phyloP scores from a whole-genome alignment of 78 protist genomes.

The Planoprotostelium fungivorum region DNA sequence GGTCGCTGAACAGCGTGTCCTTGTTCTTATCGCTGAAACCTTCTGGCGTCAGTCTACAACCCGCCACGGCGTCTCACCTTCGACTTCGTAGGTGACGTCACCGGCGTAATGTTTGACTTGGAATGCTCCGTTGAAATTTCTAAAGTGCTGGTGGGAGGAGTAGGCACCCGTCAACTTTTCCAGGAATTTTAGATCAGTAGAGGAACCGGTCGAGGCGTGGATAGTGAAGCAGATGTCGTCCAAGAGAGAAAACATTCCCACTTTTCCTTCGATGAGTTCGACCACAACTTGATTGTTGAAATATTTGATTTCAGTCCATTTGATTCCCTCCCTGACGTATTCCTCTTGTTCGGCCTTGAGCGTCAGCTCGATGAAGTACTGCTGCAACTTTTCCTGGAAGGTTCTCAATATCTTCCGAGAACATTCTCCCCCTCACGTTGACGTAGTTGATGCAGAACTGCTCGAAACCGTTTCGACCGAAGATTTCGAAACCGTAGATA shows the following conservation, averaged over 20 bases:
- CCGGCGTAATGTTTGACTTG: constrained; percentile 88
- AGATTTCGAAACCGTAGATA: constrained; percentile 91
- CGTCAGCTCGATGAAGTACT: constrained; percentile 81
- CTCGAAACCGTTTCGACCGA: constrained; percentile 81
- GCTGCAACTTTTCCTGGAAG: constrained; percentile 34
- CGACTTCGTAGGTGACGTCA: constrained; percentile 76
- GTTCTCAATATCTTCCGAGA: neutral
- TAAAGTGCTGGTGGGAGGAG: constrained; percentile 68
- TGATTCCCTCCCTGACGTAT: constrained; percentile 84
- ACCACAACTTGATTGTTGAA: constrained; percentile 87
- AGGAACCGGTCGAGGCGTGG: constrained; percentile 70
- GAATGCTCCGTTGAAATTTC: constrained; percentile 60
- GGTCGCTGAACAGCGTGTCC: constrained; percentile 76
- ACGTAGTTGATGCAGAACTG: constrained; percentile 92
- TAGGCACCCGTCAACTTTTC: constrained; percentile 49
- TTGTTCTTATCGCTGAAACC: constrained; percentile 85
- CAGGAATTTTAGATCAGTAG: constrained; percentile 75
- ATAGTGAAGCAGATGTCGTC: constrained; percentile 84
- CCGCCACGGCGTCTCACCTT: too few relatives aligned
- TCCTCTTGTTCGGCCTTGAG: constrained; percentile 85
- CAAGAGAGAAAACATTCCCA: constrained; percentile 82
- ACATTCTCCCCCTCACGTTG: constrained; percentile 59
- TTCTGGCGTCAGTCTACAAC: too few relatives aligned
- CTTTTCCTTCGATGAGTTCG: constrained; percentile 86
- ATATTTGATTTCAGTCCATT: constrained; percentile 84